Evolutionary conservation across 2,329 filamentous ascomycete genomes (phyloP), one percentile per base, ranked within the genome.

Genomic region (Epichloe gansuensis): DNA sequence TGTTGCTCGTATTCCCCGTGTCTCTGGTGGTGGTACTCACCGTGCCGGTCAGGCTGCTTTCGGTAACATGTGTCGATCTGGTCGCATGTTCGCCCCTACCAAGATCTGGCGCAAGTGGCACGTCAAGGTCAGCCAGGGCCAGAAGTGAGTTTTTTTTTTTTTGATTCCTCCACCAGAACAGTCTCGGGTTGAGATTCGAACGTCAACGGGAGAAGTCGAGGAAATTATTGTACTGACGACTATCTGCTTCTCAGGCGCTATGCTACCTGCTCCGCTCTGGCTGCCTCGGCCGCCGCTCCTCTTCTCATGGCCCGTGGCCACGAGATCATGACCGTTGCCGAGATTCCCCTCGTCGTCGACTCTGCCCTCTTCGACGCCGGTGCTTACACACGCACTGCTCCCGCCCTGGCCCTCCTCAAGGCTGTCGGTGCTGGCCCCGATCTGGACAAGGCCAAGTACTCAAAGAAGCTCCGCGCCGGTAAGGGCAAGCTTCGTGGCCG

Each of bases 61-160:
- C 76, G 93, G 93, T 89, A 98, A 98, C 87, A 89, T 91, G 89
- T 98, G 93, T 81, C 90, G 93, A 74, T 95, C 91, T 72, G 93
- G 94, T 81, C 93, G 93, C 79, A 98, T 98, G 93, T 98, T 98
- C 79, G 93, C 93, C 65, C 93, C 93, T 64, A 98, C 93, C 77
- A 98, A 98, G 86, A 87, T 95, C 79, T 98, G 93, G 94, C 84
- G 93, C 74, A 96, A 95, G 82, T 98, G 93, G 94, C 93, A 98
- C 82, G 82, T 96, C 81, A 97, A 97, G 89, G 83, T 98, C 84
- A 95, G 95, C 83, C 83, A 94, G 75, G 87, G 87, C 75, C 93
- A 98, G 84, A 95, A 93, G 88, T 89, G 72, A 74, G 82, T 55
- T 40, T 53, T 23, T 17, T 2, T 21, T 21, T 17, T 2, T 21